These are phyloP conservation scores for Trichosporon sp. DNA, from an alignment of 1,284 basidiomycete species.

Conservation along the genomic window DNA sequence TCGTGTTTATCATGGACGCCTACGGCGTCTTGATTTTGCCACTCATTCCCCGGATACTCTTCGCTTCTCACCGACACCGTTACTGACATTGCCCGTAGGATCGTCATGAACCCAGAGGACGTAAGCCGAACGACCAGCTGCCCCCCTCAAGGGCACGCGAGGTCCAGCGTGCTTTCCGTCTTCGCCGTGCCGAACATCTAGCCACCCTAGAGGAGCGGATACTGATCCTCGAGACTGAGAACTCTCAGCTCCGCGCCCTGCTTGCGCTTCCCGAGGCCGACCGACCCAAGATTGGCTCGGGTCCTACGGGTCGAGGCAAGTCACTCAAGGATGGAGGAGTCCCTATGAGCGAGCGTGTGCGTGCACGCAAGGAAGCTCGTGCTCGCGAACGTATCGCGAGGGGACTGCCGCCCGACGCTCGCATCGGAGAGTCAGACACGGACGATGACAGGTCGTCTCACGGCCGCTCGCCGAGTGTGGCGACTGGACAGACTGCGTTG, in stretches of 20 bases:
- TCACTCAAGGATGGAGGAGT: slow-evolving; percentile 47
- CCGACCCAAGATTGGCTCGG: slow-evolving; percentile 43
- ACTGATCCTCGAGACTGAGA: slow-evolving; percentile 76
- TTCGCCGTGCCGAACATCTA: slow-evolving; percentile 80
- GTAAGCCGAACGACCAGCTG: slow-evolving; percentile 84
- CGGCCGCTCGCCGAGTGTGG: slow-evolving; percentile 26
- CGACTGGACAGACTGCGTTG: not conserved
- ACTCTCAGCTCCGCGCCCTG: slow-evolving; percentile 65
- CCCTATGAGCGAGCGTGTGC: slow-evolving; percentile 47
- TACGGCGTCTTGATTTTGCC: not conserved
- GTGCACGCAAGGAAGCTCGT: slow-evolving; percentile 45
- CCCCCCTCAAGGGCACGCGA: slow-evolving; percentile 86
- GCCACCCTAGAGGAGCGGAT: slow-evolving; percentile 77
- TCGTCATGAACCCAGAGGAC: slow-evolving; percentile 57
- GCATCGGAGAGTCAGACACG: slow-evolving; percentile 15
- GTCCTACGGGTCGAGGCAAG: slow-evolving; percentile 49
- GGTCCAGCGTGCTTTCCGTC: slow-evolving; percentile 86
- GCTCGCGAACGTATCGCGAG: slow-evolving; percentile 34
- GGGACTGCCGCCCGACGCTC: slow-evolving; percentile 22
- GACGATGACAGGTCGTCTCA: slow-evolving; percentile 17
- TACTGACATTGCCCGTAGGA: slow-evolving; percentile 23
- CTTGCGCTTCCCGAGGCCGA: slow-evolving; percentile 63
- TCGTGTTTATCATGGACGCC: not conserved
- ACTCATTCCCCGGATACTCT: not conserved
- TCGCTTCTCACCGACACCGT: not conserved